Evolutionary conservation across 2,329 filamentous ascomycete species (phyloP), one percentile per base, ranked within the genome.

Genomic region (Monosporascus sp.): DNA sequence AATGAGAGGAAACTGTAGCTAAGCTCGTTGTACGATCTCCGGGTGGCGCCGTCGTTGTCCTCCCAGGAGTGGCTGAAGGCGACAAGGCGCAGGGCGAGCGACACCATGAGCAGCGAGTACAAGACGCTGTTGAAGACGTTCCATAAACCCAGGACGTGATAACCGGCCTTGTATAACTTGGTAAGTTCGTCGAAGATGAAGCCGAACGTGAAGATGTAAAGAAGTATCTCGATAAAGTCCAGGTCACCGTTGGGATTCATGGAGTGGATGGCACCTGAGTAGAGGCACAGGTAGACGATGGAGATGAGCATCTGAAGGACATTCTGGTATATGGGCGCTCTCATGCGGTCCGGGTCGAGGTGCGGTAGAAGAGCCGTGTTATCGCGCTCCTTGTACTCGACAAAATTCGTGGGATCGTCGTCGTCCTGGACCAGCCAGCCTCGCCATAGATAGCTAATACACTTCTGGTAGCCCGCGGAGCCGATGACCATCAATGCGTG

Each of bases 401-500:
- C 81, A 67, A 99, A 99, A 50, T 85, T 85, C n/a, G 86, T 85
- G 0, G 93, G 88, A 62, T 97, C 92, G 49, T 92, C 80, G 63
- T 97, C 91, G 60, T 97, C 91, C 69, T 99, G 94, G n/a, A 96
- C 86, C 8, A 97, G 78, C 94, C 94, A 99, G 22, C 94, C 94
- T 57, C 85, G 84, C 94, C 94, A 99, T 8, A 99, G 84, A 66
- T 95, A 91, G 57, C 80, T 84, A 64, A 97, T 91, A 67, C 93
- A 97, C 73, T 95, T 96, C 61, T 97, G 94, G 70, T 97, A 99
- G 26, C 94, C 93, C 0, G 90, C 91, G 1, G 89, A 93, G 2
- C 91, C 91, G 57, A 97, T 97, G 48, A 99, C 85, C 15, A 82
- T 80, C 46, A 97, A 77, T 1, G 93, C 91, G 68, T 99, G 94